These are phyloP conservation scores for Ajuga reptans DNA, from an alignment of 305 asterid species.

Conservation along the genomic window DNA sequence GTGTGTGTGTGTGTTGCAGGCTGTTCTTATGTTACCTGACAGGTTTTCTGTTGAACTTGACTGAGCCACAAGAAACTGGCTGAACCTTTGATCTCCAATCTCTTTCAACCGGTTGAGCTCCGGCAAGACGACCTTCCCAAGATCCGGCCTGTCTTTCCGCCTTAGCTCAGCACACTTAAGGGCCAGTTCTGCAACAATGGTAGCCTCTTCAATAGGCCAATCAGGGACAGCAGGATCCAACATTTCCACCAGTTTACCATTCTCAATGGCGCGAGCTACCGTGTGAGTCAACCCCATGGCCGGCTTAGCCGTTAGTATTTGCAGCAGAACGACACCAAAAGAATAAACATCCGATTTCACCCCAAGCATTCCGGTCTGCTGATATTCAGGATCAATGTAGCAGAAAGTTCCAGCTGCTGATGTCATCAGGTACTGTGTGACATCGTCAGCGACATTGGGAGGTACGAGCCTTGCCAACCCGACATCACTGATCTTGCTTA, in stretches of 20 bases:
- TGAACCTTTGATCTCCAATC: conserved; percentile 41
- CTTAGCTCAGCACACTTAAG: conserved; percentile 68
- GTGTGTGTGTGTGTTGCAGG: neutral
- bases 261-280: conserved; percentile 41
- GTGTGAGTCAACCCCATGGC: conserved; percentile 77
- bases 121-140: conserved; percentile 56
- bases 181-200: conserved; percentile 45
- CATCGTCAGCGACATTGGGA: conserved; percentile 52
- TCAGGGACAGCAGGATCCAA: conserved; percentile 56
- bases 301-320: conserved; percentile 52
- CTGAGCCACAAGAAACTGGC: conserved; percentile 23
- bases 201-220: conserved; percentile 72
- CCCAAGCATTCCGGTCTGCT: conserved; percentile 89
- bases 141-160: conserved; percentile 82
- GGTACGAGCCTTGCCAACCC: conserved; percentile 86
- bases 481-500: conserved; percentile 76
- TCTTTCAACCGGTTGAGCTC: conserved; percentile 54
- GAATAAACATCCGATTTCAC: conserved; percentile 80
- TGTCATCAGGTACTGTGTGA: conserved; percentile 68
- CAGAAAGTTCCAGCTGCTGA: conserved; percentile 88
- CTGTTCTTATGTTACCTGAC: conserved; percentile 16
- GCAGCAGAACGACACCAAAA: conserved; percentile 63
- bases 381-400: conserved; percentile 91
- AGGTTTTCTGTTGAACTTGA: conserved; percentile 5
- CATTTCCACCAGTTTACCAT: conserved; percentile 43